Evolutionary conservation across 805 yeast genomes (phyloP), one percentile per base, ranked within the genome.

Genomic region (Starmerella bacillaris): DNA sequence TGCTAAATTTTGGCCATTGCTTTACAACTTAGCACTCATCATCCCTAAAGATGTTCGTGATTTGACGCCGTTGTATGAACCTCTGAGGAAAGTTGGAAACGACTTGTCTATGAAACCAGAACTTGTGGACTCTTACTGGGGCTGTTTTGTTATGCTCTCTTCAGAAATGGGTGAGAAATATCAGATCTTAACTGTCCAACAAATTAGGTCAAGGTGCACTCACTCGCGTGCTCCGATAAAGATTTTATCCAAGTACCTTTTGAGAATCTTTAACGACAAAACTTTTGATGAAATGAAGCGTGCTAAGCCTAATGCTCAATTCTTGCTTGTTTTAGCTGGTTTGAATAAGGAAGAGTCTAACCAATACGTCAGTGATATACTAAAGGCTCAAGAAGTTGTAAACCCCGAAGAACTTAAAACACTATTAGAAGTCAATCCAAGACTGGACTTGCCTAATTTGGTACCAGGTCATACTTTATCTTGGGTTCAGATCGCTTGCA

Each of bases 71-170:
- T 28, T 46, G 18, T 34, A 29, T 34, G 36, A 36, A 24, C 39
- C 45, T 1, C 21, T 45, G 18, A 37, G 35, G 21, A 41, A 39
- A 22, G 40, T 24, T 4, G 43, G 39, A 2, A 31, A 38, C 20
- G 21, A 21, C 7, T 15, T 37, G 3, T 30, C 31, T 6, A 37
- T 39, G 14, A 42, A 43, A 17, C 19, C 30, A 2, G 50, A 45
- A 30, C 42, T 45, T 4, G 48, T 42, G 29, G 34, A 35, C 5
- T 39, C 46, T 7, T 42, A 38, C 4, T 48, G 52, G 52, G 51
- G 52, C 5, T 47, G 51, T 29, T 45, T 39, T 22, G 33, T 47
- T 2, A 39, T 50, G 2, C 30, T 48, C 12, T 31, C 41, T 7
- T 31, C 29, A 6, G 40, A 31, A 11, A 41, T 37, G 43, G 43